phyloP scores from a whole-genome alignment of 495 filamentous ascomycete species.

The Penicillium taxi region DNA sequence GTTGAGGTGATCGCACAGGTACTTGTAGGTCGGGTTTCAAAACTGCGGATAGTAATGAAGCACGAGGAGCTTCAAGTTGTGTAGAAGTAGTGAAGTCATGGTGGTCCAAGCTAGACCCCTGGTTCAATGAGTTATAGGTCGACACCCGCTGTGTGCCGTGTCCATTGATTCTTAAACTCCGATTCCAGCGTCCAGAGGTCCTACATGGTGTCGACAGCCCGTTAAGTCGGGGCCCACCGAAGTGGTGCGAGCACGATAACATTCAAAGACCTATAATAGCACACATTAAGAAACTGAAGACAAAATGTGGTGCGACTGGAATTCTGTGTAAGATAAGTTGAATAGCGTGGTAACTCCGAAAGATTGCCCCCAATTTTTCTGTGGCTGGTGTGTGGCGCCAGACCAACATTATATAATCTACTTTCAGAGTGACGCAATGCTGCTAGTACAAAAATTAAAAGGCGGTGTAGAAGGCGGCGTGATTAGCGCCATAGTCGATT shows the following conservation, averaged over 20 bases:
- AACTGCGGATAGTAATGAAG: too few relatives aligned
- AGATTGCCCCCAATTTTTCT: conserved; percentile 26
- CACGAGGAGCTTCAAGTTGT: too few relatives aligned
- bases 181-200: conserved; percentile 18
- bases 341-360: conserved; percentile 5
- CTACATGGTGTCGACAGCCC: conserved; percentile 24
- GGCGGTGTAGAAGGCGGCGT: too few relatives aligned
- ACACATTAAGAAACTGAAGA: conserved; percentile 16
- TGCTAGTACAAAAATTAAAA: too few relatives aligned
- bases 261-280: conserved; percentile 27
- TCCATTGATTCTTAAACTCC: conserved; percentile 9
- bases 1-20: too few relatives aligned
- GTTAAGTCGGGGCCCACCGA: conserved; percentile 26
- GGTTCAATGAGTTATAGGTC: conserved; percentile 2
- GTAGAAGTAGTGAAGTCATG: not conserved
- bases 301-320: too few relatives aligned
- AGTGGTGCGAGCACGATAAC: conserved; percentile 27
- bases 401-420: conserved; percentile 10
- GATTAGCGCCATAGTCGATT: too few relatives aligned
- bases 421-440: too few relatives aligned
- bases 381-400: conserved; percentile 32
- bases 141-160: conserved; percentile 12
- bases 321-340: too few relatives aligned
- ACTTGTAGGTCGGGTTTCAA: too few relatives aligned
- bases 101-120: not conserved